phyloP scores from a whole-genome alignment of 495 filamentous ascomycete genomes.

The Lepidopterella palustris region DNA sequence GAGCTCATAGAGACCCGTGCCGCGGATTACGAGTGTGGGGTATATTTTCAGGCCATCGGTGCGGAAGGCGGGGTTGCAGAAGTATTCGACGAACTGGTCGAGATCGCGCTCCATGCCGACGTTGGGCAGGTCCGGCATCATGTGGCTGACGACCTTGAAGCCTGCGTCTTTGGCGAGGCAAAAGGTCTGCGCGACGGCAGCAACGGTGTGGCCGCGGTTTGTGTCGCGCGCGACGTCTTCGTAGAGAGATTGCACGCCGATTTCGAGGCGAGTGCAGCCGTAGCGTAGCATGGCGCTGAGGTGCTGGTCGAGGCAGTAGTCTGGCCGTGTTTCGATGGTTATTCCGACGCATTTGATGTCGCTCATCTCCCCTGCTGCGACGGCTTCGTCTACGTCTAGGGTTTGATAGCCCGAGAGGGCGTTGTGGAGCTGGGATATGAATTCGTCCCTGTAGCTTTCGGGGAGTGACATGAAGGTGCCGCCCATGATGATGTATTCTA shows the following conservation, averaged over 20 bases:
- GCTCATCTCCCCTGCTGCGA: constrained; percentile 84
- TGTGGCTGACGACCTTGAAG: constrained; percentile 97
- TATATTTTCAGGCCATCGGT: constrained; percentile 99
- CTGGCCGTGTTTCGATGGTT: constrained; percentile 93
- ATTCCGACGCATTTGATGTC: constrained; percentile 97
- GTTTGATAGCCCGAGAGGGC: constrained; percentile 90
- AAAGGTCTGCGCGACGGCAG: constrained; percentile 90
- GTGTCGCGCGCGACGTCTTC: constrained; percentile 98
- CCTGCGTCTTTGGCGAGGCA: constrained; percentile 92
- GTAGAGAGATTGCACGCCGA: constrained; percentile 94
- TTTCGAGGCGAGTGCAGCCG: constrained; percentile 88
- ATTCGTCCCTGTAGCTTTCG: constrained; percentile 79
- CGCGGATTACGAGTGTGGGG: constrained; percentile 93
- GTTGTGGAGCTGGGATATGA: constrained; percentile 94
- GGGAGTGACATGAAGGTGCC: constrained; percentile 97
- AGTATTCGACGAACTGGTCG: constrained; percentile 95
- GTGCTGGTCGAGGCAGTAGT: constrained; percentile 92
- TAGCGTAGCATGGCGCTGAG: constrained; percentile 91
- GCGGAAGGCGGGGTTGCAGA: constrained; percentile 90
- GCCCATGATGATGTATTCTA: constrained; percentile 99
- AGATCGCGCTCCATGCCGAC: constrained; percentile 97
- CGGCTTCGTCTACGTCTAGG: constrained; percentile 88
- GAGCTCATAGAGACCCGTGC: constrained; percentile 92
- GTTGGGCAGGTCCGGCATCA: constrained; percentile 99
- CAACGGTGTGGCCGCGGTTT: constrained; percentile 93